Evolutionary conservation across 2,329 filamentous ascomycete genomes (phyloP), one percentile per base, ranked within the genome.

Genomic region (Exophiala sp.): DNA sequence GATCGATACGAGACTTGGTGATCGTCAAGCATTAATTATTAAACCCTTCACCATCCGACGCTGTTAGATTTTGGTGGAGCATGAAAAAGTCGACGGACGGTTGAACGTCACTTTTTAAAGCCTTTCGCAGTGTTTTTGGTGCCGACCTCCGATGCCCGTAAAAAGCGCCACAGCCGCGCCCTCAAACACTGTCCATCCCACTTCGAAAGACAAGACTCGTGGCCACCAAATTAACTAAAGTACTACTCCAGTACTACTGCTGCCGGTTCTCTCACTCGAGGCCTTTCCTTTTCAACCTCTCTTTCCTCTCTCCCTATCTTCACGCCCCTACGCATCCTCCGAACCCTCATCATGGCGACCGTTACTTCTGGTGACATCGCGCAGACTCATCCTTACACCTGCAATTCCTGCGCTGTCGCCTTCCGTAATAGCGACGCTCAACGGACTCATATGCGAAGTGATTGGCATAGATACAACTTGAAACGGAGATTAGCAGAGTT

Each of bases 381-480:
- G 7, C 55, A 59, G 32, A 58, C 55, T n/a, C 58, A 61, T 46
- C 91, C 93, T 1, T 98, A 91, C 72, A 97, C 91, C 48, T 98
- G 93, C 81, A 98, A 97, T 70, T 93, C 90, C 51, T 98, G 93
- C 66, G 88, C 95, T 68, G 90, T 98, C 61, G 93, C 91, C 45
- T 98, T 97, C 72, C 85, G 91, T 59, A 89, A 88, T 65, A 89
- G 87, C 67, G 91, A 97, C 66, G 78, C 94, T 49, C 93, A 98
- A 72, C 84, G 93, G 67, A 83, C 81, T 30, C 93, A 98, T 67
- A 98, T 98, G 93, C 89, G 93, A 69, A 93, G 85, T 62, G 93
- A 98, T 73, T 98, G 93, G 93, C 91, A 98, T 69, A 84, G 93
- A 58, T 96, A 96, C 71, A 98, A 98, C 68, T 80, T 97, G 63